phyloP scores from a whole-genome alignment of 2,329 filamentous ascomycete species.

The Hypoxylon sp. region DNA sequence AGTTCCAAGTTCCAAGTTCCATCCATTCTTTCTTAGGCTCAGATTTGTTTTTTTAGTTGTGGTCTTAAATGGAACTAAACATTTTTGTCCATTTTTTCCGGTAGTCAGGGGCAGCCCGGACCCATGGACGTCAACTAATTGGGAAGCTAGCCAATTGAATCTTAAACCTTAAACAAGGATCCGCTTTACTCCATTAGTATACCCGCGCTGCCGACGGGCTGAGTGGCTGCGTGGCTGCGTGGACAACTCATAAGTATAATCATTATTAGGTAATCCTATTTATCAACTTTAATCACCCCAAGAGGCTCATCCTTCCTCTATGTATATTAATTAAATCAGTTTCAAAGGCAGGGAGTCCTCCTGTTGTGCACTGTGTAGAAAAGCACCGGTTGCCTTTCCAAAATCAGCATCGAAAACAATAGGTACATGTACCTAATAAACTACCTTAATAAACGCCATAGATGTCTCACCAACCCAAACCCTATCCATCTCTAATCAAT shows the following conservation, averaged over 20 bases:
- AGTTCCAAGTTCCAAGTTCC: constrained; percentile 17
- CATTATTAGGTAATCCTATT: background rate
- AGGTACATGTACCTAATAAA: background rate
- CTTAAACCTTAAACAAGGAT: constrained; percentile 7
- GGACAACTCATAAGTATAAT: background rate
- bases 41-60: constrained; percentile 36
- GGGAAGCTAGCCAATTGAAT: constrained; percentile 9
- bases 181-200: constrained; percentile 24
- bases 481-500: constrained; percentile 11
- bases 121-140: background rate
- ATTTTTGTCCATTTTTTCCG: constrained; percentile 31
- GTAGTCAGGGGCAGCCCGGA: constrained; percentile 44
- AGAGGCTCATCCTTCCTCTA: background rate
- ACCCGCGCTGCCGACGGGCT: too few relatives aligned
- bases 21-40: constrained; percentile 24
- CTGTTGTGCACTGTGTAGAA: background rate
- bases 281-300: background rate
- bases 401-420: too few relatives aligned
- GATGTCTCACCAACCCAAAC: constrained; percentile 4
- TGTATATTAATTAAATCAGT: too few relatives aligned
- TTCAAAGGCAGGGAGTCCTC: background rate
- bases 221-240: too few relatives aligned
- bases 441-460: background rate
- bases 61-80: background rate
- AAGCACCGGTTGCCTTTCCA: background rate